Evolutionary conservation across 768 basidiomycete genomes (phyloP).

Genomic region (Daedaleopsis sinensis): DNA sequence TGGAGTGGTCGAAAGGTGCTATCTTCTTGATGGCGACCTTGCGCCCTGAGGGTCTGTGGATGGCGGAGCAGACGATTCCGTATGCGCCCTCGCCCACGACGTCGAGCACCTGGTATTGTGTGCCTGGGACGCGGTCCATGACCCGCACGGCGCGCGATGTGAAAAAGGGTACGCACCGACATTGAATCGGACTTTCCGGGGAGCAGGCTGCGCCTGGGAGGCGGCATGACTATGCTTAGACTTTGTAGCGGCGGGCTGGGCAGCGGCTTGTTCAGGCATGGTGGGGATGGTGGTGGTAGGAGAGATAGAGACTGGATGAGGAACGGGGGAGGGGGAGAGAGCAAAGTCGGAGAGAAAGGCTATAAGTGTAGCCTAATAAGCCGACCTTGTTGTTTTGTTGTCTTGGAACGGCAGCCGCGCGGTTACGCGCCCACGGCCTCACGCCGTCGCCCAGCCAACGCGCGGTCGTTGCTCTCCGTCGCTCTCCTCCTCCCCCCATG

Average conservation of each 20-base stretch:
- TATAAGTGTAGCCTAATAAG: too few species aligned
- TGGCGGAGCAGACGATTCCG: conserved; percentile 88
- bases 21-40: conserved; percentile 97
- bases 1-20: conserved; percentile 91
- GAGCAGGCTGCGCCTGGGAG: conserved; percentile 53
- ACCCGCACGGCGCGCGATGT: neutral
- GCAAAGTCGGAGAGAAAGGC: conserved; percentile 1
- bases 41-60: conserved; percentile 75
- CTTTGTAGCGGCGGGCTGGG: conserved; percentile 27
- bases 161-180: conserved; percentile 53
- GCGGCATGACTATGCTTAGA: conserved; percentile 51
- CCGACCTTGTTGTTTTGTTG: conserved; percentile 19
- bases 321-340: conserved; percentile 5
- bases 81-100: conserved; percentile 95
- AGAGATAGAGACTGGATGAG: neutral
- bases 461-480: conserved; percentile 1
- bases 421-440: neutral
- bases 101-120: conserved; percentile 71
- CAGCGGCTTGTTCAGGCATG: conserved; percentile 29
- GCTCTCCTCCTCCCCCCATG: neutral
- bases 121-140: conserved; percentile 27
- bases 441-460: neutral
- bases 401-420: conserved; percentile 11
- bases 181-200: conserved; percentile 88
- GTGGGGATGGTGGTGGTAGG: conserved; percentile 21